Percentiles rank a stretch among this genome's conserved stretches.
Conservation (phyloP, 768 basidiomycete genomes). For the Sporobolomyces roseus region DNA sequence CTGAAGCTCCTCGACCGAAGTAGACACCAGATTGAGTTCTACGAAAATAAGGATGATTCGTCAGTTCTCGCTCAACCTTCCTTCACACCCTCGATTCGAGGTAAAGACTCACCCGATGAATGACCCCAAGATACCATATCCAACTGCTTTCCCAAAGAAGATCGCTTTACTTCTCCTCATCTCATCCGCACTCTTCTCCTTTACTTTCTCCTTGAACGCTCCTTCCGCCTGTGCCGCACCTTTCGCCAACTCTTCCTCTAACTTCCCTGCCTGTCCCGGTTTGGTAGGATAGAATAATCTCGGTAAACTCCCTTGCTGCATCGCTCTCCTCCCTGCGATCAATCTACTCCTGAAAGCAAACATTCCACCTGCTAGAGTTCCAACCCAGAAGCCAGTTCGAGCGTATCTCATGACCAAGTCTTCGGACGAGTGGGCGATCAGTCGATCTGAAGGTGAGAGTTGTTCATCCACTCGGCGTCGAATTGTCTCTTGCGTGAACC, state of each 20-base stretch:
- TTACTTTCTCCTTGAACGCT: constrained; percentile 1
- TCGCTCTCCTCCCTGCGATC: constrained; percentile 13
- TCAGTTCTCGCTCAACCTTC: background rate
- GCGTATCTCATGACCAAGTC: constrained; percentile 9
- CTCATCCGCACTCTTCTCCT: constrained; percentile 14
- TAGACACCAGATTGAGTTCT: constrained; percentile 21
- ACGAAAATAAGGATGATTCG: background rate
- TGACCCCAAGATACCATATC: constrained; percentile 25
- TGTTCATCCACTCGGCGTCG: background rate
- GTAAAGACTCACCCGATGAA: constrained; percentile 18
- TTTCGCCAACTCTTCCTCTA: constrained; percentile 17
- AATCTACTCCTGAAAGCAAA: constrained; percentile 20
- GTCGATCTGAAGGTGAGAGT: constrained; percentile 14
- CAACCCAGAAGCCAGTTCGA: constrained; percentile 19
- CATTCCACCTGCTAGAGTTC: constrained; percentile 17
- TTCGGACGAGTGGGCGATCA: constrained; percentile 15
- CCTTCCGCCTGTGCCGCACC: constrained; percentile 23
- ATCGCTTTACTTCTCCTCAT: constrained; percentile 18
- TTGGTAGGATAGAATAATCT: constrained; percentile 26
- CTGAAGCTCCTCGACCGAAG: constrained; percentile 7
- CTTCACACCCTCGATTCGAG: no score
- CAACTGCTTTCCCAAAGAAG: constrained; percentile 29
- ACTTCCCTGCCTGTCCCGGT: constrained; percentile 19
- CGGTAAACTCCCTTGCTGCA: constrained; percentile 16
- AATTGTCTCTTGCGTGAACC: constrained; percentile 5